Base-by-base conservation (phyloP, 345 rosid genomes). In the Citrus reticulata region DNA sequence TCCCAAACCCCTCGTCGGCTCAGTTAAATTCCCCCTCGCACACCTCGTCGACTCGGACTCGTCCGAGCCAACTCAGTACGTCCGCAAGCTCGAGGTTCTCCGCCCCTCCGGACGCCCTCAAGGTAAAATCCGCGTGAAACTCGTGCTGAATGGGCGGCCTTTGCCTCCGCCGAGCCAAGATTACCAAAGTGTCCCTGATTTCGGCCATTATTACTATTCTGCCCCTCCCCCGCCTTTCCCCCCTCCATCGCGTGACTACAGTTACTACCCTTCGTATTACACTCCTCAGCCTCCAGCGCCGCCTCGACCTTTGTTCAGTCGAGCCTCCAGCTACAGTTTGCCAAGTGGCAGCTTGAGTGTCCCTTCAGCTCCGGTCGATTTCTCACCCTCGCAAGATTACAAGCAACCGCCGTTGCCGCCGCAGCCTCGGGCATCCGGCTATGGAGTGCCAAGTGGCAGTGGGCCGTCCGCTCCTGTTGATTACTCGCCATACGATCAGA, bases 101-200 rank as follows among this genome's bases (percentile, higher is more conserved):
- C 95, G 90, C 64, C 92, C 95, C 1, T 92, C 92, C 6, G 93
- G 93, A 37, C 83, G 95, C 6, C 86, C 87, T 0, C 95, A 92
- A 51, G 93, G 95, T 37, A 92, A 90, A 77, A 64, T 92, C 42
- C 89, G 91, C 9, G 64, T 89, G 35, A 79, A 81, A 57, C 87
- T 90, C 57, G 75, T 72, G 22, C 71, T 90, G 61, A 89, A 82
- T 65, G 89, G 85, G 9, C 81, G 88, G 9, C 80, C 80, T 8
- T 59, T 30, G 27, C 78, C 80, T 7, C 86, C 39, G 22, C 84
- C 86, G 19, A 64, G 59, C 14, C 86, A 30, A 27, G 88, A 84
- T 81, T 86, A 87, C 87, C 80, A 81, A 73, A 59, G 73, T 51
- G 14, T 85, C 83, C 87, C 85, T 81, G 84, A 73, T n/a, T 79